Evolutionary conservation across 2,329 filamentous ascomycete species (phyloP), one percentile per base, ranked within the genome.

Genomic region (Cercospora berteroae): DNA sequence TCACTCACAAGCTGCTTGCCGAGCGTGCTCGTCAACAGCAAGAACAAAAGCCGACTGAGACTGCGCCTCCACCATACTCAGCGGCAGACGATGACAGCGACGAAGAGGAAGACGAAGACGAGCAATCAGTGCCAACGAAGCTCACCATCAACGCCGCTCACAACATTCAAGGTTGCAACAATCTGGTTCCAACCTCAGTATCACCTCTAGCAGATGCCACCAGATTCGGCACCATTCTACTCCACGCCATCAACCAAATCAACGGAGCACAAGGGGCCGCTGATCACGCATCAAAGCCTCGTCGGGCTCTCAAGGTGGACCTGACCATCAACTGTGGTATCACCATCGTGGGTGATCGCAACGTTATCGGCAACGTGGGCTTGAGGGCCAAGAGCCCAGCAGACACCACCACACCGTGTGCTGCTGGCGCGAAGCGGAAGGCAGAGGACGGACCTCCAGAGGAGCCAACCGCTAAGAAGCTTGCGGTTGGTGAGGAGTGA

Each of bases 131-230:
- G 1, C 77, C 83, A 58, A 80, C 86, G 66, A 79, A 75, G 59
- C 75, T 88, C 55, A 78, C 77, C 16, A 83, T 88, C 77, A 82
- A 83, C 71, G 81, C 83, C 16, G 80, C 82, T 0, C 74, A 87
- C 72, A 78, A 72, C 67, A 78, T 88, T 71, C 76, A 77, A 42
- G 82, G 81, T 68, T 79, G 80, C 75, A 79, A 82, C 75, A 88
- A 88, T 74, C 73, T 84, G 59, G 76, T 86, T 56, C 81, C 81
- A 20, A 74, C 85, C 20, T 72, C 77, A 0, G 73, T 79, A 3
- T 61, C 75, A 10, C 33, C 69, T 3, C 67, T 76, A 5, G 78
- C 81, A 5, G 77, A 79, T 79, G 83, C 74, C 74, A 79, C 72
- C 71, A 78, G 65, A 78, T 71, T 87, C 67, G 80, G 83, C 9